Conservation (phyloP, 2,329 filamentous ascomycete genomes). For the Monosporascus sp. region DNA sequence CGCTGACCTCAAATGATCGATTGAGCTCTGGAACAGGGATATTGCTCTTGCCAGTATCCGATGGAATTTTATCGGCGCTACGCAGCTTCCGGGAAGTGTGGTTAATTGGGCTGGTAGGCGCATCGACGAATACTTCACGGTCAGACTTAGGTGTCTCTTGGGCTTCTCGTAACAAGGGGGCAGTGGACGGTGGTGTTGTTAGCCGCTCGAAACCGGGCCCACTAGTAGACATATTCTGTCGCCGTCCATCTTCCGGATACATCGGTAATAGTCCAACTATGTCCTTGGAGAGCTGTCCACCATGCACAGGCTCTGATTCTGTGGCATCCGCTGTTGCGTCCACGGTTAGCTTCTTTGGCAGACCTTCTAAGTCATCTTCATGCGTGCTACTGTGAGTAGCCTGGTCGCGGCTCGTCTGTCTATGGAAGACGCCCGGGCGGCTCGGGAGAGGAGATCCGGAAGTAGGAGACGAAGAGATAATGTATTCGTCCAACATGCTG, state of each 20-base stretch:
- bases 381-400: background rate
- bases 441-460: constrained; percentile 43
- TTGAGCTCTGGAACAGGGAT: constrained; percentile 10
- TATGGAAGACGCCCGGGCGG: constrained; percentile 18
- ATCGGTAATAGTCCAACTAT: background rate
- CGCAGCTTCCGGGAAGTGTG: constrained; percentile 17
- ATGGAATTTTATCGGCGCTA: background rate
- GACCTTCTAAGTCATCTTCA: background rate
- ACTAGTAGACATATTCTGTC: background rate
- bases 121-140: constrained; percentile 46
- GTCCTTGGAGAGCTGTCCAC: background rate
- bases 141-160: constrained; percentile 38
- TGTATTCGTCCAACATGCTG: constrained; percentile 42
- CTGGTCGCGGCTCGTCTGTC: constrained; percentile 2
- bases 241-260: background rate
- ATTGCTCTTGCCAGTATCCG: background rate
- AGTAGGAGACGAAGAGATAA: constrained; percentile 51
- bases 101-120: constrained; percentile 37
- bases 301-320: background rate
- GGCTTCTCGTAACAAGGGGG: constrained; percentile 9
- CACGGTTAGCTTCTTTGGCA: background rate
- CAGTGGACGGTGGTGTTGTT: constrained; percentile 10
- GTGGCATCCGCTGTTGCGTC: background rate
- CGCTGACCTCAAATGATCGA: constrained; percentile 28
- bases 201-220: constrained; percentile 2